These are phyloP conservation scores for Nitzschia sp. DNA, from an alignment of 108 stramenopile species.

Conservation along the genomic window DNA sequence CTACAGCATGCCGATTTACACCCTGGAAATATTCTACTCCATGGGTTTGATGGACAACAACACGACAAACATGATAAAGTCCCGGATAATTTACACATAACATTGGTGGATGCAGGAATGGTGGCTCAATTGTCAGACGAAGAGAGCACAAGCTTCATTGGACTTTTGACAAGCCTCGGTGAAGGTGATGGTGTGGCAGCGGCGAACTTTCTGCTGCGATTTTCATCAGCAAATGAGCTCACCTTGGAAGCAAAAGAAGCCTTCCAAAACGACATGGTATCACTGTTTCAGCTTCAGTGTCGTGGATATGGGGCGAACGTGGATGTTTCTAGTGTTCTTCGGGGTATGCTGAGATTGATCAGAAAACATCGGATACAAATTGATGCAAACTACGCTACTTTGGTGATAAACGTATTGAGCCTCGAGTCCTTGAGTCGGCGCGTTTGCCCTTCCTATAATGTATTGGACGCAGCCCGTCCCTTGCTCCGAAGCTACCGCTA, in stretches of 20 bases:
- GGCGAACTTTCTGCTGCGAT: slow-evolving; percentile 56
- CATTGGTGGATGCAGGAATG: slow-evolving; percentile 88
- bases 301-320: slow-evolving; percentile 74
- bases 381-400: slow-evolving; percentile 83
- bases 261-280: slow-evolving; percentile 60
- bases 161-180: slow-evolving; percentile 66
- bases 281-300: slow-evolving; percentile 56
- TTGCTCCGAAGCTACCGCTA: slow-evolving; percentile 54
- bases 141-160: slow-evolving; percentile 69
- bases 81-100: slow-evolving; percentile 27
- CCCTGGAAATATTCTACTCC: slow-evolving; percentile 45
- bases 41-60: neutral
- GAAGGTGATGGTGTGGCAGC: slow-evolving; percentile 67
- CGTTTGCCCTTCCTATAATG: slow-evolving; percentile 73
- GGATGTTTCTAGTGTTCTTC: slow-evolving; percentile 73
- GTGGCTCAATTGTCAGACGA: slow-evolving; percentile 72
- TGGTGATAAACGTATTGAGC: slow-evolving; percentile 79
- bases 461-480: slow-evolving; percentile 72
- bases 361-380: slow-evolving; percentile 66
- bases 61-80: neutral
- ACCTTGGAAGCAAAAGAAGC: slow-evolving; percentile 31
- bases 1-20: slow-evolving; percentile 76
- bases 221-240: slow-evolving; percentile 50
- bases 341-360: slow-evolving; percentile 64
- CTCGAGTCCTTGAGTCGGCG: slow-evolving; percentile 67